Base-by-base conservation (phyloP, 345 rosid genomes). In the Eucalyptus erythrocorys region DNA sequence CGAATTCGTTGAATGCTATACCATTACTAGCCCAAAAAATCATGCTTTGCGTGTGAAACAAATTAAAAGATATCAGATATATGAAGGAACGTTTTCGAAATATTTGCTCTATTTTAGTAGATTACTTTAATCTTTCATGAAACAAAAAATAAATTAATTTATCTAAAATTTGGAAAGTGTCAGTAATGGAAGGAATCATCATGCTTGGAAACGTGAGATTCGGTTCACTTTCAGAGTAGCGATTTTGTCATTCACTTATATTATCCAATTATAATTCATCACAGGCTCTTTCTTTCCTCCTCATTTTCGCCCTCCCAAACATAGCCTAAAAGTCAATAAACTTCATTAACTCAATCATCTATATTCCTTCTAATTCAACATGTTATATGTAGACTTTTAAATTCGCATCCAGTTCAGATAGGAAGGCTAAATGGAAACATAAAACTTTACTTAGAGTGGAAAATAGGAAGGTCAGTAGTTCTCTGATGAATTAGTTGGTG, bases 201-300 rank as follows among this genome's bases (percentile, higher is more conserved):
- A 27, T 26, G 66, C 26, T 59, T 26, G 7, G 7, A 59, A 59
- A 59, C 4, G 0, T 59, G 66, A 11, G n/a, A 12, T 59, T 59
- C 2, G 26, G 7, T 59, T 59, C 7, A 27, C 66, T 26, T 0
- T 59, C 7, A 27, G 2, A 59, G 6, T 27, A 10, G n/a, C 2
- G 4, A 57, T 57, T 57, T 57, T 57, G 66, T 26, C 66, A 57
- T 57, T 24, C 27, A 0, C n/a, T 57, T 26, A 59, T 5, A 11
- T 27, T 59, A 59, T 59, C 14, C 27, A 26, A 59, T 26, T 59
- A 12, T 27, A 26, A 59, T 59, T 27, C 30, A 5, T 59, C 66
- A 59, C 7, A 10, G 3, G 64, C 14, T 26, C 14, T 11, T 57
- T 24, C 59, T 21, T 53, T 22, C 27, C 59, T 53, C 59, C 27